These are phyloP conservation scores for Trapa incisa DNA, from an alignment of 345 rosid genomes.

Conservation along the genomic window DNA sequence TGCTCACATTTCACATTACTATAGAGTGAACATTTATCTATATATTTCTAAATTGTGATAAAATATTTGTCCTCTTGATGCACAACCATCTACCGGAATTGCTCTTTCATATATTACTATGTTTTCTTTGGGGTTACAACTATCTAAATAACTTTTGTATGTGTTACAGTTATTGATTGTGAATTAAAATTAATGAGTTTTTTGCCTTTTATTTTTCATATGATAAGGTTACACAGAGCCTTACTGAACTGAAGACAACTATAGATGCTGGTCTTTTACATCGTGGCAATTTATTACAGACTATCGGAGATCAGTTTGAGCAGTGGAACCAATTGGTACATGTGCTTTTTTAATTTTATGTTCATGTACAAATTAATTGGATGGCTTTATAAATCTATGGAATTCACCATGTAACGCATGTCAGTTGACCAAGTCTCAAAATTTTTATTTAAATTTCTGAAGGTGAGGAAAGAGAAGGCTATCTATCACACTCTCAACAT, in stretches of 20 bases:
- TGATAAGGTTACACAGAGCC: conserved; percentile 56
- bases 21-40: background rate
- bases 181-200: background rate
- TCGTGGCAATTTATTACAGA: conserved; percentile 50
- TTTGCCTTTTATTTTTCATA: background rate
- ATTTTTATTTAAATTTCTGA: conserved; percentile 11
- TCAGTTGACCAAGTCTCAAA: background rate
- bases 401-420: background rate
- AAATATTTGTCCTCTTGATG: background rate
- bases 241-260: conserved; percentile 68
- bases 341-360: conserved; percentile 1
- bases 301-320: conserved; percentile 66
- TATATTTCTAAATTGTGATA: background rate
- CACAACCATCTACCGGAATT: background rate
- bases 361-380: background rate
- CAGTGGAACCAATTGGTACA: conserved; percentile 74
- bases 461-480: conserved; percentile 92
- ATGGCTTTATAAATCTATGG: background rate
- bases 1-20: background rate
- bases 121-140: background rate
- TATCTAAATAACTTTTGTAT: background rate
- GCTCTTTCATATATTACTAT: background rate
- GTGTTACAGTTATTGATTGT: background rate
- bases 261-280: conserved; percentile 57
- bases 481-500: conserved; percentile 78